A percentile compares a stretch with the other conserved stretches of the same genome.
These are phyloP conservation scores for Stromatinia cepivora DNA, from an alignment of 2,329 filamentous ascomycete species.

Conservation along the genomic window DNA sequence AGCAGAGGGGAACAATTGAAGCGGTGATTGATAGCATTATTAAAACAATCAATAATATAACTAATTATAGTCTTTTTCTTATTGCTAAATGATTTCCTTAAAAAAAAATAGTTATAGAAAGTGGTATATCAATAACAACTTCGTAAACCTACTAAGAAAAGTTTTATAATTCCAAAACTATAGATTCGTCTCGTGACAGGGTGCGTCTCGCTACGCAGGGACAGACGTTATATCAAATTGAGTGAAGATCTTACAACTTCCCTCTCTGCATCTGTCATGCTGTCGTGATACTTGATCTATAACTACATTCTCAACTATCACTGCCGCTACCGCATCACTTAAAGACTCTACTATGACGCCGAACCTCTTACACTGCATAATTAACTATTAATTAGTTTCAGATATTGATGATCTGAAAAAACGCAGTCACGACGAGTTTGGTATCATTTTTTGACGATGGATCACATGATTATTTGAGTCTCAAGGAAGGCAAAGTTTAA, in stretches of 20 bases:
- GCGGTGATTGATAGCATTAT: neutral
- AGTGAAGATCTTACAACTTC: neutral
- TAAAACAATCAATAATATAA: neutral
- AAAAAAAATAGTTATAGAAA: neutral
- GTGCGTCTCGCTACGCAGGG: too few relatives aligned
- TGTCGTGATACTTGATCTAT: neutral
- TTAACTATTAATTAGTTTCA: too few relatives aligned
- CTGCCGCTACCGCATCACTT: neutral
- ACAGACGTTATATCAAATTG: neutral
- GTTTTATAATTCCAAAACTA: too few relatives aligned
- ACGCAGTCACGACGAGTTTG: neutral
- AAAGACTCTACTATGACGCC: neutral
- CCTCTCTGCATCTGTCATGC: neutral
- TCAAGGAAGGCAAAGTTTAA: neutral
- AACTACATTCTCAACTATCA: neutral
- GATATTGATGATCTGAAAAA: too few relatives aligned
- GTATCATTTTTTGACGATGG: neutral
- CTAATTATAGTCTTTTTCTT: neutral
- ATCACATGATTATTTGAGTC: neutral
- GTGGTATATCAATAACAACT: too few relatives aligned
- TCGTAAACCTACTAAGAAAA: too few relatives aligned
- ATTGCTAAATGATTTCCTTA: neutral
- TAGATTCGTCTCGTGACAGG: too few relatives aligned
- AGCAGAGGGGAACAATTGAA: neutral
- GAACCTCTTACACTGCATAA: neutral